Percentiles rank a stretch among this genome's conserved stretches.
These are phyloP conservation scores for Fusarium incarnatum DNA, from an alignment of 2,329 filamentous ascomycete species.

Conservation along the genomic window DNA sequence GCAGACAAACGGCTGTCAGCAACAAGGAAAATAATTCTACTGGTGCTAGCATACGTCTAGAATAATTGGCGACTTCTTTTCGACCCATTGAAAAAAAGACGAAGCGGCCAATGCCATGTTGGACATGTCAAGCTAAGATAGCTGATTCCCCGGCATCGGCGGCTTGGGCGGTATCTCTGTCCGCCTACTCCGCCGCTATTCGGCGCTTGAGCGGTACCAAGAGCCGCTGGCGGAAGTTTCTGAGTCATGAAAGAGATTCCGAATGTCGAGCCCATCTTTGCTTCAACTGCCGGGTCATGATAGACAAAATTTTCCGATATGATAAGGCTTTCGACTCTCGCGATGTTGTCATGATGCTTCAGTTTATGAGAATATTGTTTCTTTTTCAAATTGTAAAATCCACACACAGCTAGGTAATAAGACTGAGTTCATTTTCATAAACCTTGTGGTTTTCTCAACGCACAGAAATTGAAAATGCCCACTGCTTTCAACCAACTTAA, in stretches of 20 bases:
- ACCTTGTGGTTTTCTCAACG: not conserved
- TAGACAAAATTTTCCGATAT: not conserved
- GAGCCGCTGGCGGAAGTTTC: constrained; percentile 28
- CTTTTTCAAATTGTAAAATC: not conserved
- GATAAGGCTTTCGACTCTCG: not conserved
- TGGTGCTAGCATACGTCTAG: constrained; percentile 26
- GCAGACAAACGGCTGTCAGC: constrained; percentile 21
- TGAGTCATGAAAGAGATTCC: constrained; percentile 29
- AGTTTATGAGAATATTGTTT: not conserved
- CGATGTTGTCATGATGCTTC: not conserved
- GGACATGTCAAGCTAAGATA: constrained; percentile 10
- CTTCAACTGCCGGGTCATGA: not conserved
- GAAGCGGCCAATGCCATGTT: constrained; percentile 15
- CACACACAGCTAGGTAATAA: too few species aligned
- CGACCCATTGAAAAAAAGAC: constrained; percentile 21
- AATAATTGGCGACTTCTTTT: constrained; percentile 19
- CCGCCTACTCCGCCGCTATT: constrained; percentile 19
- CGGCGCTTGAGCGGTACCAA: constrained; percentile 17
- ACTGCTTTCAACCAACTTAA: not conserved
- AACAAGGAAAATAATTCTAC: constrained; percentile 26
- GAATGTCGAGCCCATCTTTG: not conserved
- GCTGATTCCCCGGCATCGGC: constrained; percentile 17
- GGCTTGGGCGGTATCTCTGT: not conserved
- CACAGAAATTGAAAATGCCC: not conserved
- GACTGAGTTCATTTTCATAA: not conserved